A percentile compares a stretch with the other conserved stretches of the same genome.
phyloP scores from a whole-genome alignment of 441 rosid genomes.

The Erysimum pusillum region DNA sequence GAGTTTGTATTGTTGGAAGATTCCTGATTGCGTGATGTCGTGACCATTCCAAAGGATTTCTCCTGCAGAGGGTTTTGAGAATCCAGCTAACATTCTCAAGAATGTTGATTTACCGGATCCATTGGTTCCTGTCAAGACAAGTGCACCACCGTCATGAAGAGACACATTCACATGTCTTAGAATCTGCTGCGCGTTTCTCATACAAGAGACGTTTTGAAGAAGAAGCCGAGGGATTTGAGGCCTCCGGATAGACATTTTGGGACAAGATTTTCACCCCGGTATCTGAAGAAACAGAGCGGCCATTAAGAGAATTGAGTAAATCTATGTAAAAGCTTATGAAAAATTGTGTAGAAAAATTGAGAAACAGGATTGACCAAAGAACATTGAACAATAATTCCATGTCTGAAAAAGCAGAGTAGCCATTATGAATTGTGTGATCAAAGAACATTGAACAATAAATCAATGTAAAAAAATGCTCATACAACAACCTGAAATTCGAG shows the following conservation, averaged over 20 bases:
- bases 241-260: constrained; percentile 60
- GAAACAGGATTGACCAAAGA: constrained; percentile 7
- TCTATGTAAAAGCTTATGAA: not conserved
- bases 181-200: constrained; percentile 89
- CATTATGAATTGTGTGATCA: not conserved
- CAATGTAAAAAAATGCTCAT: not conserved
- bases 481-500: no score
- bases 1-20: constrained; percentile 91
- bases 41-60: constrained; percentile 95
- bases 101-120: constrained; percentile 84
- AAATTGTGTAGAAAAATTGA: not conserved
- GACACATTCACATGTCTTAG: constrained; percentile 76
- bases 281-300: constrained; percentile 11
- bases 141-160: constrained; percentile 82
- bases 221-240: constrained; percentile 76
- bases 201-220: constrained; percentile 86
- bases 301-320: not conserved
- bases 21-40: constrained; percentile 73
- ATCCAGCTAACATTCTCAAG: constrained; percentile 86
- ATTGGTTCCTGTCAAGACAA: constrained; percentile 75
- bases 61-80: constrained; percentile 84
- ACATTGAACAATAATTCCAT: not conserved
- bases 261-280: not conserved
- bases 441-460: not conserved
- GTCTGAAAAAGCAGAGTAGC: not conserved